phyloP scores from a whole-genome alignment of 2,329 filamentous ascomycete genomes.

The Hypocrella siamensis region DNA sequence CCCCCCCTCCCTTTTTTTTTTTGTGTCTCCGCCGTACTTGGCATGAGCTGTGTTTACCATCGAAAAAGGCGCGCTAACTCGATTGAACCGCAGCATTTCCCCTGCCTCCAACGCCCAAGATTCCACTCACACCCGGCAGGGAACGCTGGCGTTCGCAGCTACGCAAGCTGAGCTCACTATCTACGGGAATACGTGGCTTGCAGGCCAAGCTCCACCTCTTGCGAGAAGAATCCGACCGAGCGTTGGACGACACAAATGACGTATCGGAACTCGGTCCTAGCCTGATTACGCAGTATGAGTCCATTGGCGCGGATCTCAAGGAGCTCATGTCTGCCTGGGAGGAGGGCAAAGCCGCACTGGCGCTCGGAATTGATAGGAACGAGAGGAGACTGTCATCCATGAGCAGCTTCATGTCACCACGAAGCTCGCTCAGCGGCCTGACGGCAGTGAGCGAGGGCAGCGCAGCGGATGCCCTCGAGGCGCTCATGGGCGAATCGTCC shows the following conservation, averaged over 20 bases:
- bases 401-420: constrained; percentile 41
- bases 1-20: neutral
- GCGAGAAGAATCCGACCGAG: constrained; percentile 73
- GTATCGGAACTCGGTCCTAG: constrained; percentile 62
- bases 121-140: constrained; percentile 52
- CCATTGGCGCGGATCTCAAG: constrained; percentile 76
- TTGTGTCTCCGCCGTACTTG: no score
- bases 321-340: constrained; percentile 75
- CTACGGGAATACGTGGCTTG: constrained; percentile 75
- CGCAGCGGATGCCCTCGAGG: constrained; percentile 51
- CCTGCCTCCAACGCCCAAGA: constrained; percentile 38
- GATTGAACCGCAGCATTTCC: constrained; percentile 28
- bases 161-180: constrained; percentile 74
- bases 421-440: constrained; percentile 50
- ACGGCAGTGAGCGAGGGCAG: constrained; percentile 41
- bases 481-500: constrained; percentile 56
- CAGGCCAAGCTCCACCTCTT: constrained; percentile 91
- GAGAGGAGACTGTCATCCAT: constrained; percentile 53
- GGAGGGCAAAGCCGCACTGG: constrained; percentile 67
- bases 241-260: constrained; percentile 57
- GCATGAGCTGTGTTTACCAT: no score
- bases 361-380: constrained; percentile 67
- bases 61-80: constrained; percentile 1
- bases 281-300: constrained; percentile 83
- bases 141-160: constrained; percentile 79